phyloP scores from a whole-genome alignment of 495 filamentous ascomycete species.

The Saxophila tyrrhenica region DNA sequence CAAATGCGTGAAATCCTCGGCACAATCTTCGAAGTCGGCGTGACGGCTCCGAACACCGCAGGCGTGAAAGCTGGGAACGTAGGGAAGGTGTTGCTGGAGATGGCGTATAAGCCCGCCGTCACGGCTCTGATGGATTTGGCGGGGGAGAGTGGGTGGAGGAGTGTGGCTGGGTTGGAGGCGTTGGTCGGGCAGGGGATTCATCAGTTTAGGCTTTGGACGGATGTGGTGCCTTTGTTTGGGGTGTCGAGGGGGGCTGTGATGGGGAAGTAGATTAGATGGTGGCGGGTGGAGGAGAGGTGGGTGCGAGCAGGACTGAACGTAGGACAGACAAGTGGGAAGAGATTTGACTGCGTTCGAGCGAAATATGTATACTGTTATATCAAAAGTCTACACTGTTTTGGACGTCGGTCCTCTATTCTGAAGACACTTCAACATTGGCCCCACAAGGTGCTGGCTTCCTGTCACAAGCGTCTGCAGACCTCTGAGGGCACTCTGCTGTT shows the following conservation, averaged over 20 bases:
- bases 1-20: conserved; percentile 56
- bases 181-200: conserved; percentile 81
- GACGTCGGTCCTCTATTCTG: too few species aligned
- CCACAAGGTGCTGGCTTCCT: conserved; percentile 14
- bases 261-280: conserved; percentile 1
- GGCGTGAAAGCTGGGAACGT: conserved; percentile 18
- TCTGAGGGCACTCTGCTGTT: neutral
- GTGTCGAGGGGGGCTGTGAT: conserved; percentile 25
- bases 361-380: too few species aligned
- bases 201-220: conserved; percentile 66
- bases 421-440: conserved; percentile 6
- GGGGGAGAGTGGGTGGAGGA: conserved; percentile 68
- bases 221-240: conserved; percentile 56
- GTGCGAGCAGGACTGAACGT: too few species aligned
- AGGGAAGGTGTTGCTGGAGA: conserved; percentile 64
- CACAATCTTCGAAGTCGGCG: conserved; percentile 43
- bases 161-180: conserved; percentile 79
- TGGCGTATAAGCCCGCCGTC: conserved; percentile 85
- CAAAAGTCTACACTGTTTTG: too few species aligned
- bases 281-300: neutral
- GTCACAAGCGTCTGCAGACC: conserved; percentile 7
- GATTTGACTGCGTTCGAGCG: too few species aligned
- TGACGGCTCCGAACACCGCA: conserved; percentile 4
- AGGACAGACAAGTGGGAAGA: too few species aligned
- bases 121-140: conserved; percentile 84